Evolutionary conservation across 176 grass and related monocot species (phyloP).

Genomic region (Pontederia crassipes): DNA sequence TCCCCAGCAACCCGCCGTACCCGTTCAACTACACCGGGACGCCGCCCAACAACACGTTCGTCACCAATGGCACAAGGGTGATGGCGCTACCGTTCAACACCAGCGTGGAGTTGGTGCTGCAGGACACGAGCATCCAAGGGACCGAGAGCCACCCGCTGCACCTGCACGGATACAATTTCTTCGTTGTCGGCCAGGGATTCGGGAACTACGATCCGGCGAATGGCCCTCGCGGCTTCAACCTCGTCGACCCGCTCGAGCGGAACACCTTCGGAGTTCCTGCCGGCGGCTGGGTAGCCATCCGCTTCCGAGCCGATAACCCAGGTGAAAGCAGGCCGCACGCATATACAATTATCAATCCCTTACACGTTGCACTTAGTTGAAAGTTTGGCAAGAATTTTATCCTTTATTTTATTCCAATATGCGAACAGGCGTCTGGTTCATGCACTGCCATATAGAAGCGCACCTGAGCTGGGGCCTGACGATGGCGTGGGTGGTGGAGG

Average conservation of each 20-base stretch:
- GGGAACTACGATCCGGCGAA: slow-evolving; percentile 47
- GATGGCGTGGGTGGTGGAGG: slow-evolving; percentile 7
- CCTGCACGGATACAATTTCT: slow-evolving; percentile 64
- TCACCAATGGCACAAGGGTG: slow-evolving; percentile 50
- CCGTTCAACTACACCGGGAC: slow-evolving; percentile 83
- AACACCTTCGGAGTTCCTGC: slow-evolving; percentile 54
- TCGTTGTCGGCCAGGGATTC: slow-evolving; percentile 39
- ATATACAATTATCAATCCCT: too few relatives aligned
- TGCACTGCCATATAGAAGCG: slow-evolving; percentile 9
- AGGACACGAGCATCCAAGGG: slow-evolving; percentile 58
- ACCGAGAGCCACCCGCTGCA: slow-evolving; percentile 72
- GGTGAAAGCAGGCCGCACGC: slow-evolving; percentile 15
- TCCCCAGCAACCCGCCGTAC: slow-evolving; percentile 28
- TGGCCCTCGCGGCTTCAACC: slow-evolving; percentile 40
- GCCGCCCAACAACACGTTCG: slow-evolving; percentile 68
- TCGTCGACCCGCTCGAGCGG: slow-evolving; percentile 46
- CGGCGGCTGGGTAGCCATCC: slow-evolving; percentile 68
- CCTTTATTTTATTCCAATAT: neutral
- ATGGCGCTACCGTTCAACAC: slow-evolving; percentile 45
- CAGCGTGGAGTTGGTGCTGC: slow-evolving; percentile 69
- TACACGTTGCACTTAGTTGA: too few relatives aligned
- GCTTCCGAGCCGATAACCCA: slow-evolving; percentile 66
- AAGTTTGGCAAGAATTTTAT: too few relatives aligned
- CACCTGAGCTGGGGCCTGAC: slow-evolving; percentile 13
- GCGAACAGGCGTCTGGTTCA: slow-evolving; percentile 2